Evolutionary conservation across 371 early-diverging fungal species (phyloP).

Genomic region (Cokeromyces recurvatus): DNA sequence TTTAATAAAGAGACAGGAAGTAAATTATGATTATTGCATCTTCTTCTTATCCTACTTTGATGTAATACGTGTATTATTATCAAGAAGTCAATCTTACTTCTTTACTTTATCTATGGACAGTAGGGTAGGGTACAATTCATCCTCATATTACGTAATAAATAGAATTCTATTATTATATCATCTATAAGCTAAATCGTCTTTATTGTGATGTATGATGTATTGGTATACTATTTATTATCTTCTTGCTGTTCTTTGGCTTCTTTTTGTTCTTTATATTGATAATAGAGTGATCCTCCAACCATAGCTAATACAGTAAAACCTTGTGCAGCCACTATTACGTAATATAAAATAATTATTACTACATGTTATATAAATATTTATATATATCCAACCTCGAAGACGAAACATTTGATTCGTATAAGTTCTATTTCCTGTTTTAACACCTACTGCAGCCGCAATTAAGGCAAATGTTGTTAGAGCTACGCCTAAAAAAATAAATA

Average conservation of each 20-base stretch:
- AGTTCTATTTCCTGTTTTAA: conserved; percentile 39
- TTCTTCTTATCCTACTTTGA: no score
- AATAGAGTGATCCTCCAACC: conserved; percentile 44
- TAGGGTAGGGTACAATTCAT: no score
- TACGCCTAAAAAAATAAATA: conserved; percentile 20
- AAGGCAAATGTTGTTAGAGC: conserved; percentile 50
- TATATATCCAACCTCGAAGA: conserved; percentile 37
- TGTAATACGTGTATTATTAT: no score
- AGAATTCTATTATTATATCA: no score
- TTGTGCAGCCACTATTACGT: conserved; percentile 49
- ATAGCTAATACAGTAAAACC: conserved; percentile 42
- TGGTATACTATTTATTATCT: background rate
- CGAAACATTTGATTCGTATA: conserved; percentile 52
- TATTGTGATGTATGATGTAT: background rate
- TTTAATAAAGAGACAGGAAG: no score
- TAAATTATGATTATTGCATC: no score
- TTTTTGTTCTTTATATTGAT: conserved; percentile 32
- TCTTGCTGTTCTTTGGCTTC: conserved; percentile 4
- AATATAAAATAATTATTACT: background rate
- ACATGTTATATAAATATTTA: background rate
- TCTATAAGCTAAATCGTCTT: no score
- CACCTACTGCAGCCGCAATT: conserved; percentile 43
- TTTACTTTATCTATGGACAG: no score
- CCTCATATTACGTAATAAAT: no score
- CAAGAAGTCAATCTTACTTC: no score